Evolutionary conservation across 2,329 filamentous ascomycete genomes (phyloP).

Genomic region (Trichophyton verrucosum): DNA sequence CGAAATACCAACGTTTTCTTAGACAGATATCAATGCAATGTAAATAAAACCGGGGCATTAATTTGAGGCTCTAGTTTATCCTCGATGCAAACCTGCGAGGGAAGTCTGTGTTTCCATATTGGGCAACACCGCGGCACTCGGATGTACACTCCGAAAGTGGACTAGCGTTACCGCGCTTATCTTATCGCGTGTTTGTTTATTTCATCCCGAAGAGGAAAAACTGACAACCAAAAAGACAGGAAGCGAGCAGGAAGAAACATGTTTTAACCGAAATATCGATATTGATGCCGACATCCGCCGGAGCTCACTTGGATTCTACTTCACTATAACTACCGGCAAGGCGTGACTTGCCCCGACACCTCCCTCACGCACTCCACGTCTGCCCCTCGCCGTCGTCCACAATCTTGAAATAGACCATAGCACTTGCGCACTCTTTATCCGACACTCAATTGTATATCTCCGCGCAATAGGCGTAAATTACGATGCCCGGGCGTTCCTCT

Average conservation of each 20-base stretch:
- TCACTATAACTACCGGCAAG: not conserved
- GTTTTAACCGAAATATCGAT: not conserved
- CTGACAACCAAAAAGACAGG: not conserved
- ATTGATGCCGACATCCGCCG: not conserved
- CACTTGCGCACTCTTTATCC: no score
- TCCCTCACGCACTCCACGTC: no score
- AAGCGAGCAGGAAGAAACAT: not conserved
- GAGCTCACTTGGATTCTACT: not conserved
- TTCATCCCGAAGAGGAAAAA: not conserved
- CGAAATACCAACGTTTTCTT: not conserved
- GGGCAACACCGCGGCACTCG: not conserved
- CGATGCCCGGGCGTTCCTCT: constrained; percentile 29
- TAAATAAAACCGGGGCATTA: not conserved
- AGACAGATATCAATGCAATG: not conserved
- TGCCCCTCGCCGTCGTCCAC: no score
- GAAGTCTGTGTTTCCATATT: not conserved
- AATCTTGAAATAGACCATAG: no score
- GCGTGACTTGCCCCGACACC: no score
- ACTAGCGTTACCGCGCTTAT: constrained; percentile 2
- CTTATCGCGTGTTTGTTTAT: constrained; percentile 5
- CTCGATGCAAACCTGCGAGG: not conserved
- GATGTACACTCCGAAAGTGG: not conserved
- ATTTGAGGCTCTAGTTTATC: not conserved
- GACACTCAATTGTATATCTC: not conserved
- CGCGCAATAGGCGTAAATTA: constrained; percentile 2